Percentiles rank a stretch among this genome's conserved stretches.
Conservation (phyloP, 148 eudicot genomes). For the Vaccinium vitisidaea region DNA sequence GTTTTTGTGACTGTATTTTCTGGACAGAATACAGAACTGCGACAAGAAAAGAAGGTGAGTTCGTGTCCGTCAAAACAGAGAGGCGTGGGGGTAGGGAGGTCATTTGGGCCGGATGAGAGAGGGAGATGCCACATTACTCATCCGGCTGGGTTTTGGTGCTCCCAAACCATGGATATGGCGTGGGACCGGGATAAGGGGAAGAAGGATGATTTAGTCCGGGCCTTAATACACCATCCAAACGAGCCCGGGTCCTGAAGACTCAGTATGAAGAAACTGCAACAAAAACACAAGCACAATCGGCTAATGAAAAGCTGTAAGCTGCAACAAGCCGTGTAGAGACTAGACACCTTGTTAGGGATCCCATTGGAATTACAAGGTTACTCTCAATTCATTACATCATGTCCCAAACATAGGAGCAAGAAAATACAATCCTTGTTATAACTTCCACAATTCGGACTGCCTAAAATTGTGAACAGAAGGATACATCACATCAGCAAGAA, state of each 20-base stretch:
- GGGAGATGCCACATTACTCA: too few relatives aligned
- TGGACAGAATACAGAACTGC: too few relatives aligned
- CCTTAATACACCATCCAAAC: too few relatives aligned
- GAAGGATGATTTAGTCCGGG: too few relatives aligned
- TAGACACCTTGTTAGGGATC: not conserved
- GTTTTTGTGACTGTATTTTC: too few relatives aligned
- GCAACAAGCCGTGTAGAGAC: not conserved
- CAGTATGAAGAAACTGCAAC: not conserved
- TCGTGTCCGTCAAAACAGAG: too few relatives aligned
- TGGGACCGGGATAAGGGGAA: too few relatives aligned
- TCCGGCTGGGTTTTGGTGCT: too few relatives aligned
- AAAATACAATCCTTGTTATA: not conserved
- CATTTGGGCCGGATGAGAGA: too few relatives aligned
- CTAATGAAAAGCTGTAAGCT: not conserved
- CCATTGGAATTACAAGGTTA: not conserved
- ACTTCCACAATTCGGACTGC: not conserved
- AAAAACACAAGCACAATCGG: not conserved
- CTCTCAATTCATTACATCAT: not conserved
- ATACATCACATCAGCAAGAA: not conserved
- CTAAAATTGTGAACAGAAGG: not conserved
- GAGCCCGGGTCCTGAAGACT: not conserved
- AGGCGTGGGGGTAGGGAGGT: too few relatives aligned
- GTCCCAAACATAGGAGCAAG: not conserved
- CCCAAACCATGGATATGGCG: too few relatives aligned
- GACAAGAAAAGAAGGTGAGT: too few relatives aligned